phyloP scores from a whole-genome alignment of 306 rosid genomes.

The Ceratonia siliqua region DNA sequence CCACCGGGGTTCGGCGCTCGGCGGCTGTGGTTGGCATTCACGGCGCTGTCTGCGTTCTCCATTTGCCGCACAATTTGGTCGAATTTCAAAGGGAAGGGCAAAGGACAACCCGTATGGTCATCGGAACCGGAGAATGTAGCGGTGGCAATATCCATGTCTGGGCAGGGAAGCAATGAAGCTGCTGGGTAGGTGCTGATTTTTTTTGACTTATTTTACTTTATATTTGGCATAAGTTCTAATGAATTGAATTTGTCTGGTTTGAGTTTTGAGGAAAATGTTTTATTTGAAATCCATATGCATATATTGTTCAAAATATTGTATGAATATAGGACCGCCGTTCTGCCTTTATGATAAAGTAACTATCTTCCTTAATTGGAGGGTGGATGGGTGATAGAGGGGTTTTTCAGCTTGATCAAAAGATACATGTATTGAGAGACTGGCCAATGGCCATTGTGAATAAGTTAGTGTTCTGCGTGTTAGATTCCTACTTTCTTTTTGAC shows the following conservation, averaged over 20 bases:
- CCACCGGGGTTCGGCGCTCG: conserved; percentile 98
- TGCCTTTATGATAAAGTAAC: neutral
- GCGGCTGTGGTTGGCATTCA: conserved; percentile 88
- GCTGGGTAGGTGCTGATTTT: conserved; percentile 32
- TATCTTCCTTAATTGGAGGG: neutral
- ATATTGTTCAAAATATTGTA: neutral
- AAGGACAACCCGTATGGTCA: conserved; percentile 38
- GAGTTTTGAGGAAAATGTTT: neutral
- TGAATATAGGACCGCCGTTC: neutral
- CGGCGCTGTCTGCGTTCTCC: conserved; percentile 92
- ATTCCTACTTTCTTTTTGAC: neutral
- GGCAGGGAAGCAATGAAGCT: neutral
- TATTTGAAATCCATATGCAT: neutral
- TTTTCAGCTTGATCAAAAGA: neutral
- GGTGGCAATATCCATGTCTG: neutral
- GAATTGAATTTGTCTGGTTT: conserved; percentile 8
- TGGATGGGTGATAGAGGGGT: neutral
- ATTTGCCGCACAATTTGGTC: conserved; percentile 76
- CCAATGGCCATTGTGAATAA: neutral
- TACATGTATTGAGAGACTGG: neutral
- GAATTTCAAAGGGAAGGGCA: conserved; percentile 54
- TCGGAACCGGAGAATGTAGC: conserved; percentile 12
- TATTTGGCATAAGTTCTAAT: neutral
- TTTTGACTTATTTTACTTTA: neutral
- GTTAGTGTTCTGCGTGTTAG: neutral